Base-by-base conservation (phyloP, 257 asterid genomes). In the Petrea volubilis region DNA sequence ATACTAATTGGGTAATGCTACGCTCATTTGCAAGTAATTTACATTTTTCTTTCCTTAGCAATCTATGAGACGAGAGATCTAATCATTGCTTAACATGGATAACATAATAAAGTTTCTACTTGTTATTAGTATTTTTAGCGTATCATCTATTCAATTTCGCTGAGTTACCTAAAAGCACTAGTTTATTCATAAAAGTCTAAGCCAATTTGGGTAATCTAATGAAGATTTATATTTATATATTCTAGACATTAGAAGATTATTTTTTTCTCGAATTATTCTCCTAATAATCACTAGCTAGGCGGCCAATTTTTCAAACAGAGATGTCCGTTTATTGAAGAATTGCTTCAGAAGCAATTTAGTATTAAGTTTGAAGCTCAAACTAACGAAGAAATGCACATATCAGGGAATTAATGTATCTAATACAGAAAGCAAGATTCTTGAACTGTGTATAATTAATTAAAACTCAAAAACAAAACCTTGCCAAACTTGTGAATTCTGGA, bases 401-500 rank as follows among this genome's bases (percentile, higher is more conserved):
- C 4, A 46, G 21, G 10, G 53, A 40, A 41, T 50, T 9, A 5
- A 11, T 40, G 46, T 11, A 11, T 40, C 13, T 40, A 31, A 7
- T 31, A 31, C 38, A 31, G 7, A 31, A 31, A 31, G 9, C 12
- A 40, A 40, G 46, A 40, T 40, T 40, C 46, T 7, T 33, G 38
- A 0, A 11, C 13, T 40, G 9, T 7, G 1, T 11, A 40, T 40
- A 40, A 2, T 40, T 44, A 44, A 6, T 1, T 44, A 2, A 5
- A 7, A 38, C 2, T 38, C 38, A 33, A 33, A 77, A 77, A 64
- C 28, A 29, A 31, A 57, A 24, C 23, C 8, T 60, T 51, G 78
- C 78, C 78, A 43, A 73, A 78, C 78, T 50, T 62, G 67, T 17
- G 58, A 67, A 52, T 49, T 47, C 52, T 21, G n/a, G 29, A 12